Evolutionary conservation across 148 eudicot genomes (phyloP).

Genomic region (Spergularia marina): DNA sequence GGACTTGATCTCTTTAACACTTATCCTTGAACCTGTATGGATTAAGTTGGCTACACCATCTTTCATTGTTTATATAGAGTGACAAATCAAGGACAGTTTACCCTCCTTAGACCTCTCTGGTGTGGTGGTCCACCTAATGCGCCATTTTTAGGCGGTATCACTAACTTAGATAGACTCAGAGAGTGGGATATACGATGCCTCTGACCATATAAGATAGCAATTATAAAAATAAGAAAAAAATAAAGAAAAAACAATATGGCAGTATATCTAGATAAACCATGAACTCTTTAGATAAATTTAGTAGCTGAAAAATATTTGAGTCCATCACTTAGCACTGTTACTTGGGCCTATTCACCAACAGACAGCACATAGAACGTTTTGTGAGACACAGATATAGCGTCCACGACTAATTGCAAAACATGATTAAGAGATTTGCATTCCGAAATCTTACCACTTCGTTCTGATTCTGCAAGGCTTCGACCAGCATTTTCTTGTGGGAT

Average conservation of each 20-base stretch:
- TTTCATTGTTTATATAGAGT: neutral
- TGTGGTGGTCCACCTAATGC: neutral
- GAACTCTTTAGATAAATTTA: neutral
- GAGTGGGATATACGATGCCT: neutral
- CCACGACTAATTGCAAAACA: neutral
- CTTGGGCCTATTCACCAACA: neutral
- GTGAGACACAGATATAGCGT: neutral
- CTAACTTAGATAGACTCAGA: neutral
- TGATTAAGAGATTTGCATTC: neutral
- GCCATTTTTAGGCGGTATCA: neutral
- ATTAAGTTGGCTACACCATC: too few relatives aligned
- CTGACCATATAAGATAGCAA: neutral
- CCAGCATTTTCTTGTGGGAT: slow-evolving; percentile 97
- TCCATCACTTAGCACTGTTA: neutral
- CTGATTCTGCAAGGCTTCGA: slow-evolving; percentile 92
- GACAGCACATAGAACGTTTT: neutral
- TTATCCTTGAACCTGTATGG: too few relatives aligned
- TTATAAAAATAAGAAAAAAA: neutral
- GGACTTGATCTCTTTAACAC: too few relatives aligned
- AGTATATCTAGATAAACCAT: neutral
- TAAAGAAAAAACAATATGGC: neutral
- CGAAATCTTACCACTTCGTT: slow-evolving; percentile 82
- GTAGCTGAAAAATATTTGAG: neutral
- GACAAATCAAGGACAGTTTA: neutral
- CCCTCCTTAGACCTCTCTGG: neutral